A percentile compares a stretch with the other conserved stretches of the same genome.
These are phyloP conservation scores for Microbotryomycetes sp. DNA, from an alignment of 1,284 basidiomycete species.

Conservation along the genomic window DNA sequence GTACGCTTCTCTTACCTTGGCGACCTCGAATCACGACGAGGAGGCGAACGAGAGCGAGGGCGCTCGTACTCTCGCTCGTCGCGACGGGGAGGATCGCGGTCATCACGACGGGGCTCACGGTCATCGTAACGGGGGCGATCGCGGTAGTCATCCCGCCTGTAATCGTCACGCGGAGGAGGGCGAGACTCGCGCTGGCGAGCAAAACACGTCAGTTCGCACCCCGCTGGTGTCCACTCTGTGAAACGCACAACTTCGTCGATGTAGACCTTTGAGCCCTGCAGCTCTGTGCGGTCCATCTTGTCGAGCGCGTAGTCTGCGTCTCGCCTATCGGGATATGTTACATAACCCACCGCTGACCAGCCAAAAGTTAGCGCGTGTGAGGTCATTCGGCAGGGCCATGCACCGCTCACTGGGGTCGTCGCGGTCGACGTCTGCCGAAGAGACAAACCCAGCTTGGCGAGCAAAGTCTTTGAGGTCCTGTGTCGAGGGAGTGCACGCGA, in stretches of 20 bases:
- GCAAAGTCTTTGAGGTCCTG: conserved; percentile 96
- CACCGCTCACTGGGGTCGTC: conserved; percentile 67
- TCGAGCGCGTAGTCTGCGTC: conserved; percentile 88
- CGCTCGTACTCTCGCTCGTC: conserved; percentile 17
- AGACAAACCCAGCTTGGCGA: conserved; percentile 74
- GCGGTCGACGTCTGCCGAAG: conserved; percentile 86
- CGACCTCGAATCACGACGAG: conserved; percentile 6
- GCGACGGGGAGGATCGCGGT: conserved; percentile 1
- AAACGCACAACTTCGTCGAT: conserved; percentile 53
- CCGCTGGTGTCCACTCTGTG: neutral
- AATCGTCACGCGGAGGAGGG: conserved; percentile 13
- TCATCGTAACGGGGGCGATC: conserved; percentile 9
- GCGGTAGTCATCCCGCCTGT: conserved; percentile 10
- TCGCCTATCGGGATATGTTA: conserved; percentile 79
- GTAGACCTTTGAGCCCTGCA: conserved; percentile 68
- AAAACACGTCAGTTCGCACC: neutral
- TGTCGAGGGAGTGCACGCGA: too few relatives aligned
- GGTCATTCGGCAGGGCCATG: neutral
- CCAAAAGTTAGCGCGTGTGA: neutral
- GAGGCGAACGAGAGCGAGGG: conserved; percentile 12
- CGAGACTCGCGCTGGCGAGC: neutral
- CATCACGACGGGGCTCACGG: conserved; percentile 3
- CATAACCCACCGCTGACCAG: conserved; percentile 51
- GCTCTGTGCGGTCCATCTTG: conserved; percentile 70
- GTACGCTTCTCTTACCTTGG: too few relatives aligned